phyloP scores from a whole-genome alignment of 129 eudicot species.

The Oenanthe sinensis region DNA sequence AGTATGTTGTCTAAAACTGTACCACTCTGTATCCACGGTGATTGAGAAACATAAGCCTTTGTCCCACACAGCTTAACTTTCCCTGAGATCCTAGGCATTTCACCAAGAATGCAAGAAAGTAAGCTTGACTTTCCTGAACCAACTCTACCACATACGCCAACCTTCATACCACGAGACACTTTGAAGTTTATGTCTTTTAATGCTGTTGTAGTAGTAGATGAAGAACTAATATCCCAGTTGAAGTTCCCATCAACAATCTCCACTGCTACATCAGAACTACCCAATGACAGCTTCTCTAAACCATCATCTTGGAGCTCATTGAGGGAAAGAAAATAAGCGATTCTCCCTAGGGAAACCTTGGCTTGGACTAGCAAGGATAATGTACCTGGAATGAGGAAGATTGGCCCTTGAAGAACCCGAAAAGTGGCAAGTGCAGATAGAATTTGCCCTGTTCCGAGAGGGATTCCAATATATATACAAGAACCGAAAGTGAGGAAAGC shows the following conservation, averaged over 20 bases:
- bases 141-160: conserved; percentile 80
- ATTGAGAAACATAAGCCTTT: conserved; percentile 81
- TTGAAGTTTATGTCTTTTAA: conserved; percentile 49
- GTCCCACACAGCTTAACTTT: conserved; percentile 57
- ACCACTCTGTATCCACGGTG: conserved; percentile 96
- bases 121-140: conserved; percentile 91
- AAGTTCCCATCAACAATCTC: conserved; percentile 57
- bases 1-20: conserved; percentile 68
- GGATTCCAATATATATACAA: conserved; percentile 58
- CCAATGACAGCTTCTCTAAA: conserved; percentile 26
- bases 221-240: conserved; percentile 44
- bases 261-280: conserved; percentile 36
- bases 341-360: conserved; percentile 85
- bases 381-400: conserved; percentile 64
- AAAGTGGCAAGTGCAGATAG: conserved; percentile 80
- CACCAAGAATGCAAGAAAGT: conserved; percentile 73
- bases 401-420: conserved; percentile 71
- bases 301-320: conserved; percentile 21
- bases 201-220: conserved; percentile 15
- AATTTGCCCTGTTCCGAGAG: conserved; percentile 61
- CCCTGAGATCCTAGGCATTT: conserved; percentile 60
- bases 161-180: conserved; percentile 58
- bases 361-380: conserved; percentile 71
- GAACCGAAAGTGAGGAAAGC: conserved; percentile 64
- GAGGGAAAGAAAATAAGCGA: conserved; percentile 54